Evolutionary conservation across 2,329 filamentous ascomycete genomes (phyloP).

Genomic region (Zalaria sp.): DNA sequence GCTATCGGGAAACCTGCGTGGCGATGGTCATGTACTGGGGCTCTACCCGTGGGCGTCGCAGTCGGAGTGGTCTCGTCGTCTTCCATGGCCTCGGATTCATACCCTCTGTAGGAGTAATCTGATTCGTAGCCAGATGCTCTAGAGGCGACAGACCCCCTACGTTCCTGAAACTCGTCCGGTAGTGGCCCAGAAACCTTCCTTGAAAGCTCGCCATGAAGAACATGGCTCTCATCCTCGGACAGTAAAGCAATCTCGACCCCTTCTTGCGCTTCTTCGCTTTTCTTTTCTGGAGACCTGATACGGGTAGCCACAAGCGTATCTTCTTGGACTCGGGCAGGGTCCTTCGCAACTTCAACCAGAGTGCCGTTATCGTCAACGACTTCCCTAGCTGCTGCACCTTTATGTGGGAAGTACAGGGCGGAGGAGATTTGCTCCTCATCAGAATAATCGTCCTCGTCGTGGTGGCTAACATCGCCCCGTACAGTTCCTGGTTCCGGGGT

Average conservation of each 20-base stretch:
- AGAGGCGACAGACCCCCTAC: too few species aligned
- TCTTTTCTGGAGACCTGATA: too few species aligned
- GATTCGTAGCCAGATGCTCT: slow-evolving; percentile 24
- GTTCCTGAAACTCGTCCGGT: slow-evolving; percentile 10
- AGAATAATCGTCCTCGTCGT: slow-evolving; percentile 45
- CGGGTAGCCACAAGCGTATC: too few species aligned
- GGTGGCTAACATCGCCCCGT: too few species aligned
- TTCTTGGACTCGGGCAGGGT: too few species aligned
- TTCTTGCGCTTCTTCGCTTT: slow-evolving; percentile 13
- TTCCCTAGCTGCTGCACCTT: slow-evolving; percentile 29
- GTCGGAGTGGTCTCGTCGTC: slow-evolving; percentile 34
- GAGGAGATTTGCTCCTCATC: slow-evolving; percentile 80
- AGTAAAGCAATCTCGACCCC: slow-evolving; percentile 50
- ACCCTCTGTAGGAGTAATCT: slow-evolving; percentile 25
- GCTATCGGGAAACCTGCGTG: neutral
- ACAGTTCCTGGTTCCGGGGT: too few species aligned
- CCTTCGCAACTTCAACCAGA: neutral
- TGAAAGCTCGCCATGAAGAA: slow-evolving; percentile 44
- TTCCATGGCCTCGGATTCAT: slow-evolving; percentile 29
- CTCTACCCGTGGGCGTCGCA: slow-evolving; percentile 23
- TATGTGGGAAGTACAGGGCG: slow-evolving; percentile 68
- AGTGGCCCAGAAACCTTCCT: slow-evolving; percentile 24
- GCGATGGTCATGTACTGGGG: slow-evolving; percentile 1
- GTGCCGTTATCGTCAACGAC: neutral
- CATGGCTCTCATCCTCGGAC: slow-evolving; percentile 45